Evolutionary conservation across 495 filamentous ascomycete genomes (phyloP).

Genomic region (Astrothelium subdiscretum): DNA sequence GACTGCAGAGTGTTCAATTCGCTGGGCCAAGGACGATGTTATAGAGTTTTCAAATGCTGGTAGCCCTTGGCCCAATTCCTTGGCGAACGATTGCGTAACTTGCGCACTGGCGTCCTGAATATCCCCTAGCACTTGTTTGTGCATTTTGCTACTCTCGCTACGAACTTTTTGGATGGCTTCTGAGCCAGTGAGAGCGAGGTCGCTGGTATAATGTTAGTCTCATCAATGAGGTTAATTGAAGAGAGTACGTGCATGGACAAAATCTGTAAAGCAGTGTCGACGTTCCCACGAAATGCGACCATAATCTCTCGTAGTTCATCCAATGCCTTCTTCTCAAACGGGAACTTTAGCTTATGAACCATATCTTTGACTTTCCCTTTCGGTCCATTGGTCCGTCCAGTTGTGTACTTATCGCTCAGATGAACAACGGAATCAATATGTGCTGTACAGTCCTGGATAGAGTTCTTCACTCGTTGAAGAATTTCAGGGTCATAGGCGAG

Average conservation of each 20-base stretch:
- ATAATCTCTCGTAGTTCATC: not conserved
- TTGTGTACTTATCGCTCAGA: not conserved
- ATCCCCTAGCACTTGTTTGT: not conserved
- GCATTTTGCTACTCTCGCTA: not conserved
- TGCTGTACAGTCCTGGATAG: not conserved
- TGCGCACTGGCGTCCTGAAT: not conserved
- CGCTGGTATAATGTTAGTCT: not conserved
- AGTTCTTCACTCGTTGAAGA: not conserved
- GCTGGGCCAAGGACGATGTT: not conserved
- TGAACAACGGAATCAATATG: not conserved
- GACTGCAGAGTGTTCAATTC: not conserved
- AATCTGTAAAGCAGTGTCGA: not conserved
- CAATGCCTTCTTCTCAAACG: not conserved
- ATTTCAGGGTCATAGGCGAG: not conserved
- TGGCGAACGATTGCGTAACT: not conserved
- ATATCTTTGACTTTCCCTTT: not conserved
- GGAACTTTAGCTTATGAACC: not conserved
- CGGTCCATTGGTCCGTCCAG: not conserved
- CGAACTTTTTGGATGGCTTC: not conserved
- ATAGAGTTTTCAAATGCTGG: not conserved
- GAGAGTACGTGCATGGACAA: not conserved
- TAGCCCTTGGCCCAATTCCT: not conserved
- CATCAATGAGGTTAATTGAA: not conserved
- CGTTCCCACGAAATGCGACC: not conserved
- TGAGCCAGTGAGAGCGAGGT: not conserved